Evolutionary conservation across 129 eudicot genomes (phyloP).

Genomic region (Pulicaria dysenterica): DNA sequence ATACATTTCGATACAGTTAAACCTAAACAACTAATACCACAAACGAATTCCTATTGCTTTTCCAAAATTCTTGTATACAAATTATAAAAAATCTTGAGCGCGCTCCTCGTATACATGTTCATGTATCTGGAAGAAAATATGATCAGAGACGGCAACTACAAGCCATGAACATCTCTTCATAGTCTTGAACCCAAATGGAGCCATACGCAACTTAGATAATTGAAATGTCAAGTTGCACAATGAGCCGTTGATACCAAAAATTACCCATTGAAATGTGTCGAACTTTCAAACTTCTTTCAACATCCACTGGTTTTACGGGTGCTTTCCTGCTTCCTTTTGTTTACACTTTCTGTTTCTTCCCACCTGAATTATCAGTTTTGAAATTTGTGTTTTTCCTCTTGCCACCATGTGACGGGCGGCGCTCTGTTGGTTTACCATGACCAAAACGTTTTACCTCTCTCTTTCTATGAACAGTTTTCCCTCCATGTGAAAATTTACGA

Average conservation of each 20-base stretch:
- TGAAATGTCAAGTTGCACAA: neutral
- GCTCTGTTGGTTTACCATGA: slow-evolving; percentile 5
- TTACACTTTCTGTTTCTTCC: slow-evolving; percentile 32
- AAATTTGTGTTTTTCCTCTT: slow-evolving; percentile 34
- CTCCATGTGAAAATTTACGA: slow-evolving; percentile 29
- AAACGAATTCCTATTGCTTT: neutral
- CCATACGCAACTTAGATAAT: neutral
- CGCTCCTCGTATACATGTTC: neutral
- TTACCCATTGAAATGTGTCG: too few relatives aligned
- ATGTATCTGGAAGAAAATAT: neutral
- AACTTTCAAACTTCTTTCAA: too few relatives aligned
- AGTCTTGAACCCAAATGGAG: slow-evolving; percentile 5
- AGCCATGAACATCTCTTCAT: neutral
- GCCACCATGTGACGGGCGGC: slow-evolving; percentile 20
- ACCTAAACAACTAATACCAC: neutral
- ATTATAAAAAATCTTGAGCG: neutral
- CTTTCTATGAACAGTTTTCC: slow-evolving; percentile 19
- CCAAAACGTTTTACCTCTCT: slow-evolving; percentile 30
- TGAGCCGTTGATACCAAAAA: neutral
- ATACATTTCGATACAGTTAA: neutral
- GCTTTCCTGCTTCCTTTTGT: slow-evolving; percentile 31
- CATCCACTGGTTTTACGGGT: neutral
- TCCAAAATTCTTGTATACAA: neutral
- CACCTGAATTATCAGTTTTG: slow-evolving; percentile 22
- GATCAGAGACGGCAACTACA: neutral